Conservation (phyloP, 768 basidiomycete species). For the Termitomyces sp. region DNA sequence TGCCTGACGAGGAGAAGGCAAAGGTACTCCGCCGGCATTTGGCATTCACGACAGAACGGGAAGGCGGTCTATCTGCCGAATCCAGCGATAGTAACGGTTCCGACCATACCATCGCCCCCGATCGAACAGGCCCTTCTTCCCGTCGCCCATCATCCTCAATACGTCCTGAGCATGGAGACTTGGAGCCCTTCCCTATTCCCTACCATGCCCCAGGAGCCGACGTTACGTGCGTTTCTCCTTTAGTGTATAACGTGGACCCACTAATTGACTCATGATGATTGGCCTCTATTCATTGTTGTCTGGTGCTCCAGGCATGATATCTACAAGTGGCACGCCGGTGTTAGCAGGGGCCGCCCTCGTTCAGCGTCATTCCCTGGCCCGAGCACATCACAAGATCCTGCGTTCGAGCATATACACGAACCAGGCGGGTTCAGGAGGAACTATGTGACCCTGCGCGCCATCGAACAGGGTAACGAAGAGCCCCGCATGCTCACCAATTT, state of each 20-base stretch:
- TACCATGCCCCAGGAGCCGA: slow-evolving; percentile 88
- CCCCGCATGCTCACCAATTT: slow-evolving; percentile 76
- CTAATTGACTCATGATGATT: slow-evolving; percentile 3
- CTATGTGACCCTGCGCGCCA: slow-evolving; percentile 73
- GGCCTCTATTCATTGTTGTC: neutral
- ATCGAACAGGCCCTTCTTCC: slow-evolving; percentile 22
- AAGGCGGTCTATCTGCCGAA: slow-evolving; percentile 25
- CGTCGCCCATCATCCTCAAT: slow-evolving; percentile 26
- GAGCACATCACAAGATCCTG: slow-evolving; percentile 59
- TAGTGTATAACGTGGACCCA: neutral
- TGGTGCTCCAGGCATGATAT: slow-evolving; percentile 67
- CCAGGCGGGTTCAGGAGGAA: slow-evolving; percentile 94
- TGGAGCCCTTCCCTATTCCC: slow-evolving; percentile 82
- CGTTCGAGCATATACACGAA: slow-evolving; percentile 90
- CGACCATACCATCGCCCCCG: slow-evolving; percentile 26
- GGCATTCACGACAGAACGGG: slow-evolving; percentile 69
- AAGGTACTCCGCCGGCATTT: slow-evolving; percentile 79
- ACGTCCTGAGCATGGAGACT: slow-evolving; percentile 39
- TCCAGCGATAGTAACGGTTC: slow-evolving; percentile 21
- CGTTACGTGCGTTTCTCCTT: slow-evolving; percentile 69
- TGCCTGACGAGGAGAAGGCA: slow-evolving; percentile 83
- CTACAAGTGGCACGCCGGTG: slow-evolving; percentile 91
- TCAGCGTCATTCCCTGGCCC: slow-evolving; percentile 68
- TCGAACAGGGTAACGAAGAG: slow-evolving; percentile 61
- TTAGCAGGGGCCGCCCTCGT: slow-evolving; percentile 60